These are phyloP conservation scores for Magnaporthiopsis poae DNA, from an alignment of 2,329 filamentous ascomycete species.

Conservation along the genomic window DNA sequence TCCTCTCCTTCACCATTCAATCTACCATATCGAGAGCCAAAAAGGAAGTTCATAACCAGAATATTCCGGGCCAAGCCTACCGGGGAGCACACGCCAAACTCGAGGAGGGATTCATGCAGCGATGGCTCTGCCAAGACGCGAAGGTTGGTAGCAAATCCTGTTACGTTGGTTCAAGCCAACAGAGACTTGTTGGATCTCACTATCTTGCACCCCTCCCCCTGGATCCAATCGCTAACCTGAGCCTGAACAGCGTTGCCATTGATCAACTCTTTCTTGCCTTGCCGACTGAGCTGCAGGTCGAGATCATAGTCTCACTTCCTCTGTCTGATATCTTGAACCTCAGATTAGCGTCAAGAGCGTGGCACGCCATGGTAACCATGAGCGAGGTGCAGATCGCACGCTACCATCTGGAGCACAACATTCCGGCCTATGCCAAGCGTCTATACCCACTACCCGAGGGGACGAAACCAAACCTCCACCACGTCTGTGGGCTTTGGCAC, in stretches of 20 bases:
- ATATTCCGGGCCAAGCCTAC: not conserved
- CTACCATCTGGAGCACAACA: constrained; percentile 48
- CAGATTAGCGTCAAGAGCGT: constrained; percentile 47
- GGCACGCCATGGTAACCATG: constrained; percentile 48
- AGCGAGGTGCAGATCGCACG: constrained; percentile 54
- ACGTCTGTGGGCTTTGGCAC: constrained; percentile 57
- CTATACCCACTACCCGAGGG: constrained; percentile 46
- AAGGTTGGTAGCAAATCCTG: constrained; percentile 19
- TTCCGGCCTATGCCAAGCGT: constrained; percentile 50
- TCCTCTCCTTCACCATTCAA: constrained; percentile 32
- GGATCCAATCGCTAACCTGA: not conserved
- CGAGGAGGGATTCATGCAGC: constrained; percentile 10
- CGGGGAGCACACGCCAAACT: not conserved
- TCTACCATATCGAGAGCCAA: constrained; percentile 37
- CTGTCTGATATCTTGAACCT: constrained; percentile 52
- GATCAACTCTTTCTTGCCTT: constrained; percentile 48
- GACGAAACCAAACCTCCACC: constrained; percentile 44
- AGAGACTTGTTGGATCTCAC: not conserved
- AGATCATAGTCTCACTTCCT: constrained; percentile 50
- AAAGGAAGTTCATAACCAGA: constrained; percentile 20
- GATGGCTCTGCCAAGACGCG: constrained; percentile 17
- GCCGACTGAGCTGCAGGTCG: constrained; percentile 53
- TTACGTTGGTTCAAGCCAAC: not conserved
- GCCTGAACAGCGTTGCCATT: constrained; percentile 32
- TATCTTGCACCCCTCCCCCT: not conserved